A percentile compares a stretch with the other conserved stretches of the same genome.
Conservation (phyloP, 495 filamentous ascomycete genomes). For the Rhizodiscina lignyota region DNA sequence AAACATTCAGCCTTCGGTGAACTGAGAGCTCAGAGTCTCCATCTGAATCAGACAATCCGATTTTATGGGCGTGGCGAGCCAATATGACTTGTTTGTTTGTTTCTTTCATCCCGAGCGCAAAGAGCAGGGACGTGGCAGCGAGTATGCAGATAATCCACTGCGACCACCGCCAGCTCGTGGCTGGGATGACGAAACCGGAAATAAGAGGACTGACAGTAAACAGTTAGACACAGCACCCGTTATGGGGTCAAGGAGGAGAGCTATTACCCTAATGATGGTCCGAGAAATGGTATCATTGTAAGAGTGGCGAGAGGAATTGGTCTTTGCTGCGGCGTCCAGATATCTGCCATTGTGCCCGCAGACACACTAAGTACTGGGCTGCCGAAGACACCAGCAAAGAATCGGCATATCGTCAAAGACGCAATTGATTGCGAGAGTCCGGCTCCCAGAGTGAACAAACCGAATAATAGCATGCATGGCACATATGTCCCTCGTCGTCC, state of each 20-base stretch:
- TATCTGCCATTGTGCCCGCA: conserved; percentile 35
- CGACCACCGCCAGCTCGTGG: conserved; percentile 47
- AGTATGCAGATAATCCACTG: conserved; percentile 36
- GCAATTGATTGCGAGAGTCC: conserved; percentile 40
- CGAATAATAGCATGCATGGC: conserved; percentile 27
- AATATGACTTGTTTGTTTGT: conserved; percentile 49
- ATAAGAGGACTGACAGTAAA: conserved; percentile 28
- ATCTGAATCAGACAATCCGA: conserved; percentile 17
- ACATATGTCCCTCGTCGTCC: conserved; percentile 19
- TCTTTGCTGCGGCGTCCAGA: conserved; percentile 28
- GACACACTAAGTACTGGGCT: conserved; percentile 38
- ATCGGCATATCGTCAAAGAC: conserved; percentile 37
- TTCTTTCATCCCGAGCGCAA: conserved; percentile 22
- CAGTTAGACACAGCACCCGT: background rate
- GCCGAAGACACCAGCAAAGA: conserved; percentile 43
- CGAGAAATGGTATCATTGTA: conserved; percentile 38
- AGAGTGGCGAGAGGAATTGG: conserved; percentile 30
- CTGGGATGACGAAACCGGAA: conserved; percentile 39
- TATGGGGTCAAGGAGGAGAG: too few relatives aligned
- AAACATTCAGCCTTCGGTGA: conserved; percentile 24
- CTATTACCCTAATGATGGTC: conserved; percentile 31
- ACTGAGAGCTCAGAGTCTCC: conserved; percentile 2
- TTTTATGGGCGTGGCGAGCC: conserved; percentile 28
- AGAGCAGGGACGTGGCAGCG: conserved; percentile 23
- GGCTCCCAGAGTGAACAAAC: conserved; percentile 45